Percentiles rank a stretch among this genome's conserved stretches.
phyloP scores from a whole-genome alignment of 345 rosid species.

The Eucalyptus albens region DNA sequence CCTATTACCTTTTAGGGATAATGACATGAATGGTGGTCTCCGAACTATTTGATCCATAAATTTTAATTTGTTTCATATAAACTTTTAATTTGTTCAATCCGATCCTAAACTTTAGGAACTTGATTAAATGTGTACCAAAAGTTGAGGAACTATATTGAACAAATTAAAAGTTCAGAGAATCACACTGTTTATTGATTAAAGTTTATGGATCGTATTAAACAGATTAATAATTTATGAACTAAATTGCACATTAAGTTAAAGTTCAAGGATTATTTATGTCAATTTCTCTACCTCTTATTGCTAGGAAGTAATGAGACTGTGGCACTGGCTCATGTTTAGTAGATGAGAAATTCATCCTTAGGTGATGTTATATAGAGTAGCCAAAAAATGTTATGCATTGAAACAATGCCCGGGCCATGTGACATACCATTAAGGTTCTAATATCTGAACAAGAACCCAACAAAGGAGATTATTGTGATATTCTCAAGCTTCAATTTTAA shows the following conservation, averaged over 20 bases:
- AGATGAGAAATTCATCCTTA: not conserved
- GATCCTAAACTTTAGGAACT: too few species aligned
- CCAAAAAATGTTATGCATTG: not conserved
- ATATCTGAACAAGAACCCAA: not conserved
- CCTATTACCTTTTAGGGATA: not conserved
- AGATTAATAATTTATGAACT: too few species aligned
- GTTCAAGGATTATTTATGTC: rapidly evolving
- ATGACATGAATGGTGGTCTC: rapidly evolving
- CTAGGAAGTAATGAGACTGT: not conserved
- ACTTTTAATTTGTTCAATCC: too few species aligned
- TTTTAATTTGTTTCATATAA: too few species aligned
- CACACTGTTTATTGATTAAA: rapidly evolving
- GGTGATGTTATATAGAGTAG: not conserved
- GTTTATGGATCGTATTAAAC: too few species aligned
- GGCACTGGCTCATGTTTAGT: rapidly evolving
- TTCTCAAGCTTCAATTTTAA: not conserved
- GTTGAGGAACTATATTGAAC: rapidly evolving
- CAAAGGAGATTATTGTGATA: not conserved
- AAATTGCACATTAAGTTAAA: too few species aligned
- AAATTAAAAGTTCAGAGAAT: rapidly evolving
- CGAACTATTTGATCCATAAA: rapidly evolving
- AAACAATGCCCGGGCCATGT: not conserved
- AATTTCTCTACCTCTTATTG: not conserved
- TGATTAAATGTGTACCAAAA: too few species aligned
- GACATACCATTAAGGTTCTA: not conserved